A percentile compares a stretch with the other conserved stretches of the same genome.
Conservation (phyloP, 2,329 filamentous ascomycete genomes). For the Xylaria sp. region DNA sequence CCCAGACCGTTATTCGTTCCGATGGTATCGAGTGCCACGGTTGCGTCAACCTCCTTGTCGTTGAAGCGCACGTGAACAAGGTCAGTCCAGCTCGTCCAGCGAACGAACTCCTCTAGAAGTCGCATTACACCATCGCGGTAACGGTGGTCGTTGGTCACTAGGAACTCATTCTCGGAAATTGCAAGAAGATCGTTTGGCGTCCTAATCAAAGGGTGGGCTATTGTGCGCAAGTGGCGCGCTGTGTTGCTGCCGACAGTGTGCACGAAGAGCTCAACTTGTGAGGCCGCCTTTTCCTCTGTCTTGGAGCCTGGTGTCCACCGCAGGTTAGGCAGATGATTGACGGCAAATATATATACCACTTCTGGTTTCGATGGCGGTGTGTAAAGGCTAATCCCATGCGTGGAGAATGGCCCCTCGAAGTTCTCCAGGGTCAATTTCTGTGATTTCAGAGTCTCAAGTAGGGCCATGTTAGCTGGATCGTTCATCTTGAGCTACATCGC, state of each 20-base stretch:
- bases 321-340: constrained; percentile 64
- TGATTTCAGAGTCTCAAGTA: constrained; percentile 50
- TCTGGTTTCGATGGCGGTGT: constrained; percentile 48
- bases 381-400: constrained; percentile 67
- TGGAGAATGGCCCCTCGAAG: constrained; percentile 60
- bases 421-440: constrained; percentile 54
- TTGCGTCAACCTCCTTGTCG: constrained; percentile 47
- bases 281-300: constrained; percentile 49
- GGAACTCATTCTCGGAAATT: constrained; percentile 53
- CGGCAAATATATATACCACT: constrained; percentile 62
- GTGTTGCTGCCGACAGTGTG: constrained; percentile 52
- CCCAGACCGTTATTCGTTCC: constrained; percentile 64
- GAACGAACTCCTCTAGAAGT: constrained; percentile 52
- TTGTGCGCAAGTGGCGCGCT: constrained; percentile 55
- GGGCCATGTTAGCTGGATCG: not conserved
- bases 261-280: constrained; percentile 64
- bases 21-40: constrained; percentile 50
- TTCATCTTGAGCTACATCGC: too few relatives aligned
- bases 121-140: constrained; percentile 56
- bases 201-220: constrained; percentile 57
- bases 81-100: constrained; percentile 54
- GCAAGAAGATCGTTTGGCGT: constrained; percentile 66
- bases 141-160: constrained; percentile 66
- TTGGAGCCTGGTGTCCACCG: constrained; percentile 39
- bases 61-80: constrained; percentile 53